A percentile compares a stretch with the other conserved stretches of the same genome.
Evolutionary conservation across 1,284 basidiomycete species (phyloP).

Genomic region (Marasmius fiardii): DNA sequence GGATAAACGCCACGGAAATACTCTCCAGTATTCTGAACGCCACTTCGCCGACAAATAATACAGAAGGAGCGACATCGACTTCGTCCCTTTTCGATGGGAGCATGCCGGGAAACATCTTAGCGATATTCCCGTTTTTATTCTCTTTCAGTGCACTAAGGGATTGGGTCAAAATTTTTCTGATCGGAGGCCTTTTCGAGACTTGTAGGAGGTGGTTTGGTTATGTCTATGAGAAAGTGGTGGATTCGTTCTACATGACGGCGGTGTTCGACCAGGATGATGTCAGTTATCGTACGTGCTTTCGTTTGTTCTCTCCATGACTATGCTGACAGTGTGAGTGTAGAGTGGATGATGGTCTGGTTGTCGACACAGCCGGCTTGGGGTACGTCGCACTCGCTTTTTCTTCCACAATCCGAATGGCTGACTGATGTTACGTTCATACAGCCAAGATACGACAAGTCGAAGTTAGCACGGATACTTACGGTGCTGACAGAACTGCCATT

Average conservation of each 20-base stretch:
- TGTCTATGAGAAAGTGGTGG: constrained; percentile 40
- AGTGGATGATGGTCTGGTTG: constrained; percentile 65
- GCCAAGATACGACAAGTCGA: constrained; percentile 47
- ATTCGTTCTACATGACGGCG: constrained; percentile 61
- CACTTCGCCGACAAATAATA: background rate
- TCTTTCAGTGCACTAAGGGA: constrained; percentile 53
- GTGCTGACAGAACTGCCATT: constrained; percentile 29
- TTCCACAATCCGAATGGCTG: background rate
- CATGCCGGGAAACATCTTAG: constrained; percentile 6
- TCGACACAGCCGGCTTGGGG: constrained; percentile 49
- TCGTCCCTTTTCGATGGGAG: background rate
- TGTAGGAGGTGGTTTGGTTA: constrained; percentile 42
- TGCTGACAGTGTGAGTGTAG: constrained; percentile 21
- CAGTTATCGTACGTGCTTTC: constrained; percentile 45
- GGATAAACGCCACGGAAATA: background rate
- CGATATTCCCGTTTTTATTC: constrained; percentile 38
- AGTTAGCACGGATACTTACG: constrained; percentile 41
- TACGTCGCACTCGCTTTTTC: constrained; percentile 17
- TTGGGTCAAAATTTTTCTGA: constrained; percentile 58
- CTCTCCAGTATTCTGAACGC: background rate
- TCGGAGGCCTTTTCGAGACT: constrained; percentile 60
- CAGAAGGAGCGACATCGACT: background rate
- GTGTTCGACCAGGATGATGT: constrained; percentile 56
- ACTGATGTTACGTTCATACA: constrained; percentile 15
- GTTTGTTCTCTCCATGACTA: background rate